Base-by-base conservation (phyloP, 169 alveolate genomes). In the Theileria sp. region DNA sequence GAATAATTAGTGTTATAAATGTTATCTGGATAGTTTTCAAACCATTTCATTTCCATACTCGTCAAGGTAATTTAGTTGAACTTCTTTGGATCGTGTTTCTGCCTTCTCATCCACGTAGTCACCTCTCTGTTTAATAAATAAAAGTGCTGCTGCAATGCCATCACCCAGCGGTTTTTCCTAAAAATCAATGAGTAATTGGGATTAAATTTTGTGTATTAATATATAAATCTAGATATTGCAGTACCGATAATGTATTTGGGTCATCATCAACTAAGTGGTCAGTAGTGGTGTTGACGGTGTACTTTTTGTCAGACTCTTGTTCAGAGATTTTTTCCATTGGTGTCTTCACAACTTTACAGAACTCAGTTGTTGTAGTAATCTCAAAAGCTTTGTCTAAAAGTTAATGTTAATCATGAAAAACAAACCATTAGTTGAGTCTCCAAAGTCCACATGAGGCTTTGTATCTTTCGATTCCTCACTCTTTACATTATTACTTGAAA, bases 101-200 rank as follows among this genome's bases (percentile, higher is more conserved):
- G 77, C 75, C 54, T 82, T 81, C 49, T 79, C 71, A 60, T 83
- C 87, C 1, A 90, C 67, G 73, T 87, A 60, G 77, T 90, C 93
- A 10, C 94, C 94, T 61, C 83, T 87, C 15, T 87, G 87, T 75
- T 90, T 90, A 58, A 90, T 84, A 77, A 87, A 90, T 23, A 87
- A 80, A 36, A 90, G 81, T n/a, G 94, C 93, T 19, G 80, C 93
- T 38, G 80, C 77, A 32, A 90, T 81, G 3, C 94, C 94, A 66
- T 65, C 79, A 30, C 87, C 90, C 76, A 90, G 51, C 36, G 92
- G 89, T 19, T 54, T 28, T 73, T 87, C 92, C 75, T 87, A 74
- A 60, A 82, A 44, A 44, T 44, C 4, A 44, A 44, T 44, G 36
- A 44, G 12, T 44, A 44, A 44, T 44, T 44, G 54, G 54, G 8